Evolutionary conservation across 768 basidiomycete species (phyloP).

Genomic region (Termitomyces sp.): DNA sequence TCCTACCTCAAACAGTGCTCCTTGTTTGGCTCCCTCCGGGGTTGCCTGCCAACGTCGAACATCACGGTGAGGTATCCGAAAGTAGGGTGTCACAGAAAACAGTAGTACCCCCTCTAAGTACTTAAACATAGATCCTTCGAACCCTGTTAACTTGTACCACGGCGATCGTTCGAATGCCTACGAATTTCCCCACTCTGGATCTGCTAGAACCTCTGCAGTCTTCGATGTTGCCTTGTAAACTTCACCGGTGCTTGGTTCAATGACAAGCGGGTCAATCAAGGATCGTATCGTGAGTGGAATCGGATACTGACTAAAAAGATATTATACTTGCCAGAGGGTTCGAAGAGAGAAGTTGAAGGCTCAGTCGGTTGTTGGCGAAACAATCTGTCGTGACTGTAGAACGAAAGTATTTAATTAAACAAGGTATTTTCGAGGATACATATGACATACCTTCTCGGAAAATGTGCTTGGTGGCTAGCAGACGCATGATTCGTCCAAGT

Average conservation of each 20-base stretch:
- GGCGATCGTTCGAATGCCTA: not conserved
- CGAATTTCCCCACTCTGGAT: not conserved
- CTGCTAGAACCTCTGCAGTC: not conserved
- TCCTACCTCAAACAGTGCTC: not conserved
- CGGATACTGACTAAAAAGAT: not conserved
- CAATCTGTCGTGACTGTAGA: not conserved
- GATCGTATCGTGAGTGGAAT: too few species aligned
- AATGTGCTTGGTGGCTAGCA: not conserved
- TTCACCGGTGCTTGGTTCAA: too few species aligned
- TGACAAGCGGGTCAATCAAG: too few species aligned
- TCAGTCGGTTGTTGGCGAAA: not conserved
- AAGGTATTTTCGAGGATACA: not conserved
- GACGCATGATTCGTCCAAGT: not conserved
- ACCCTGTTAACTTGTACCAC: not conserved
- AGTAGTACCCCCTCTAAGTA: not conserved
- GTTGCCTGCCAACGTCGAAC: not conserved
- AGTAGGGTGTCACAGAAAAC: not conserved
- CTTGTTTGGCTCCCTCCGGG: not conserved
- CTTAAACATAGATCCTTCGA: not conserved
- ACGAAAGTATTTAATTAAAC: not conserved
- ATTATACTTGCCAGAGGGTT: not conserved
- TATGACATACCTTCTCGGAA: not conserved
- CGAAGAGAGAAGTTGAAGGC: not conserved
- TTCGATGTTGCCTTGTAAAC: too few species aligned
- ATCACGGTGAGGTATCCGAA: not conserved